These are phyloP conservation scores for Porodaedalea pini DNA, from an alignment of 1,284 basidiomycete species.

Conservation along the genomic window DNA sequence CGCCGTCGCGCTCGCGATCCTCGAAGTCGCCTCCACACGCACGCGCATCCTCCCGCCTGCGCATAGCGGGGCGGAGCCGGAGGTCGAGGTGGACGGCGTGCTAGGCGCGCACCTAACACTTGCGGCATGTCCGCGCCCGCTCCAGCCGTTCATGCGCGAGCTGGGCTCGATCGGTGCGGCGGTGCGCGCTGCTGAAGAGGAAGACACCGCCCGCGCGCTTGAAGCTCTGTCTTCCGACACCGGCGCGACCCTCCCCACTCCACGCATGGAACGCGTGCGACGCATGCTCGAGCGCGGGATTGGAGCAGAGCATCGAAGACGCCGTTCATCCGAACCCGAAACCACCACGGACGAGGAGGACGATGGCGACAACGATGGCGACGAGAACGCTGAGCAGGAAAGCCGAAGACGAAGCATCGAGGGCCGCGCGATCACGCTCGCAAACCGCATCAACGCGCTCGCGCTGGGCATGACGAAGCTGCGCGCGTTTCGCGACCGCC, in stretches of 20 bases:
- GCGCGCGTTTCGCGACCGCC: constrained; percentile 66
- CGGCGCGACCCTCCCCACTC: constrained; percentile 36
- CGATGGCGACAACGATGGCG: constrained; percentile 24
- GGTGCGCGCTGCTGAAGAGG: constrained; percentile 49
- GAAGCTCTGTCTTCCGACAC: constrained; percentile 41
- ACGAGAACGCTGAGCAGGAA: constrained; percentile 28
- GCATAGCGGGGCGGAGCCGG: neutral
- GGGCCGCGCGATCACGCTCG: constrained; percentile 60
- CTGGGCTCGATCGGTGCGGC: constrained; percentile 52
- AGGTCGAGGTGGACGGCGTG: constrained; percentile 32
- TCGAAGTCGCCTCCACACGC: constrained; percentile 52
- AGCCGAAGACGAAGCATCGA: constrained; percentile 47
- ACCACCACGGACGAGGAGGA: constrained; percentile 45
- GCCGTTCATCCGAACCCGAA: constrained; percentile 9
- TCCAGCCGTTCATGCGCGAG: constrained; percentile 67
- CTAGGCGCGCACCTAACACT: constrained; percentile 55
- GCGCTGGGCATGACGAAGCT: constrained; percentile 66
- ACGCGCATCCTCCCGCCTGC: constrained; percentile 1
- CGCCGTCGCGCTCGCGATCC: constrained; percentile 66
- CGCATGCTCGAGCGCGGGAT: constrained; percentile 48
- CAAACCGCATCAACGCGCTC: constrained; percentile 70
- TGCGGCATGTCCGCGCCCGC: constrained; percentile 50
- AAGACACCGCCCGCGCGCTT: constrained; percentile 56
- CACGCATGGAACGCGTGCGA: constrained; percentile 60
- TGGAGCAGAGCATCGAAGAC: constrained; percentile 17